Base-by-base conservation (phyloP, 1,284 basidiomycete species). In the Ceratobasidium theobromae region DNA sequence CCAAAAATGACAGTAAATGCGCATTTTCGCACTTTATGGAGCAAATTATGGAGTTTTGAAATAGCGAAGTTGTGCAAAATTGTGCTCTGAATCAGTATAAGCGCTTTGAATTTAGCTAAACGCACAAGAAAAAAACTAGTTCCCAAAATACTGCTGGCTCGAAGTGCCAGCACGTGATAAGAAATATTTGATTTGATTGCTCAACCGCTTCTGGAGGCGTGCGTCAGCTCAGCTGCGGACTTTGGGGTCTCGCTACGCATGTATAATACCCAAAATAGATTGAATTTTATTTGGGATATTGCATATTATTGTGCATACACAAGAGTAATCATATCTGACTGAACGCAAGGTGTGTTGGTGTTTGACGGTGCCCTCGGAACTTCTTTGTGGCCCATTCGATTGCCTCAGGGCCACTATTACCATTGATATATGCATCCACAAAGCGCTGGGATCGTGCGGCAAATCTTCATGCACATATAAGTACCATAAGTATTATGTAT, bases 311-410 rank as follows among this genome's bases (percentile, higher is more conserved):
- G n/a, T n/a, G n/a, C n/a, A n/a, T n/a, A n/a, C n/a, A n/a, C n/a
- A n/a, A n/a, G n/a, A n/a, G n/a, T n/a, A n/a, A n/a, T n/a, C n/a
- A n/a, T n/a, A n/a, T n/a, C n/a, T n/a, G n/a, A n/a, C n/a, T n/a
- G n/a, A n/a, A n/a, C n/a, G n/a, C n/a, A n/a, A n/a, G n/a, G n/a
- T n/a, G n/a, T n/a, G n/a, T n/a, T n/a, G n/a, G n/a, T n/a, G n/a
- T n/a, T n/a, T n/a, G n/a, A n/a, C n/a, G n/a, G 21, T 65, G 64
- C n/a, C 51, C 51, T 14, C 28, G 51, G 52, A 21, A 65, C 49
- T 25, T 25, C 38, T 48, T 66, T 8, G 16, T 33, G 2, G 53
- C 64, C 52, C 53, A 66, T n/a, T n/a, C n/a, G 18, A 27, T 33
- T 11, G 64, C 52, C 16, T 46, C 21, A 16, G 6, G 32, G 2